phyloP scores from a whole-genome alignment of 1,284 basidiomycete genomes.

The Pisolithus thermaeus region DNA sequence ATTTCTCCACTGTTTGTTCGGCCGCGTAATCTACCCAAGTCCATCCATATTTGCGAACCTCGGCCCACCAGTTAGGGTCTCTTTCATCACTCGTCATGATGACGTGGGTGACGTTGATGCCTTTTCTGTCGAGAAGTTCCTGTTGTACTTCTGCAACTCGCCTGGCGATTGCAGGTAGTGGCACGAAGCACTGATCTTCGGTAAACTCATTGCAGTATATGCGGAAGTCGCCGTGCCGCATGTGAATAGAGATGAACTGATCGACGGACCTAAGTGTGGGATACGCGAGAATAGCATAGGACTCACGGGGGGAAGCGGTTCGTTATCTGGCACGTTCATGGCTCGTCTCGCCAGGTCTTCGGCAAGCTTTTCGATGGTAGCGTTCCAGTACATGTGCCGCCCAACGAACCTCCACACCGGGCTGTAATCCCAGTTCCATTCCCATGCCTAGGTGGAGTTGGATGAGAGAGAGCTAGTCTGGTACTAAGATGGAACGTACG shows the following conservation, averaged over 20 bases:
- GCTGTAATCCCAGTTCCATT: constrained; percentile 41
- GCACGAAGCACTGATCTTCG: constrained; percentile 54
- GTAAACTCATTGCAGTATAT: constrained; percentile 42
- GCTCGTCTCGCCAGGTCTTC: constrained; percentile 37
- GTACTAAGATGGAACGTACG: constrained; percentile 8
- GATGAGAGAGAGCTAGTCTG: background rate
- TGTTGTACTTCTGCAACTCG: constrained; percentile 59
- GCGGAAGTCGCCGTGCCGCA: constrained; percentile 58
- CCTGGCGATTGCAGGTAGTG: constrained; percentile 49
- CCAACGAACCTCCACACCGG: constrained; percentile 48
- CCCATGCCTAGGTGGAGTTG: constrained; percentile 28
- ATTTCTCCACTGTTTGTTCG: constrained; percentile 40
- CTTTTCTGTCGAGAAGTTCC: constrained; percentile 45
- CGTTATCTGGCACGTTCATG: constrained; percentile 31
- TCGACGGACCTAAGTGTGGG: constrained; percentile 20
- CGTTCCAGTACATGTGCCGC: constrained; percentile 41
- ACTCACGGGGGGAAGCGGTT: constrained; percentile 39
- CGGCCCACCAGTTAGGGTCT: constrained; percentile 61
- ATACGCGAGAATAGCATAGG: background rate
- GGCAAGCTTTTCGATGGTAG: constrained; percentile 33
- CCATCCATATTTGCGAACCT: constrained; percentile 56
- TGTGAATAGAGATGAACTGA: constrained; percentile 60
- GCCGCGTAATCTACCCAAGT: constrained; percentile 49
- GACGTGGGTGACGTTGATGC: constrained; percentile 48
- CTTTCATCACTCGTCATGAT: constrained; percentile 71